Percentiles rank a stretch among this genome's conserved stretches.
Conservation (phyloP, 78 protist species). For the Dictyostelium intermedium region DNA sequence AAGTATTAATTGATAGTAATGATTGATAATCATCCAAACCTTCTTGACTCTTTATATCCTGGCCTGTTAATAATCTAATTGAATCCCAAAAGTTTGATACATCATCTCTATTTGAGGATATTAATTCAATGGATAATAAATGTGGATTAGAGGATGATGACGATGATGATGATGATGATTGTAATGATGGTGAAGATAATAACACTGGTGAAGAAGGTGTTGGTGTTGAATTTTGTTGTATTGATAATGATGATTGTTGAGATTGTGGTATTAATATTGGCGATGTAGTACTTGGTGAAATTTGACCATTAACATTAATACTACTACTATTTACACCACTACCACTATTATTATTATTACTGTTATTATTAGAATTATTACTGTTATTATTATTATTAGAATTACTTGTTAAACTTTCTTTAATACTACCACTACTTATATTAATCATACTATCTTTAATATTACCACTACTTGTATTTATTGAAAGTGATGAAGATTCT, state of each 20-base stretch:
- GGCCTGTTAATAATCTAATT: neutral
- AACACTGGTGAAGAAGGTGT: neutral
- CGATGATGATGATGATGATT: neutral
- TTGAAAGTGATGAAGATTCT: neutral
- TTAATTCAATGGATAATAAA: neutral
- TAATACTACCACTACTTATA: neutral
- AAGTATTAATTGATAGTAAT: neutral
- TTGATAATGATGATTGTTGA: neutral
- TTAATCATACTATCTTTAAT: neutral
- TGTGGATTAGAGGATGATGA: neutral
- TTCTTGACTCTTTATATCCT: slow-evolving; percentile 15
- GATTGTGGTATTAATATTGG: slow-evolving; percentile 7
- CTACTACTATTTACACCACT: neutral
- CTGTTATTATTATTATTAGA: neutral
- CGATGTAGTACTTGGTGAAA: neutral
- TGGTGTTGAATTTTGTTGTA: neutral
- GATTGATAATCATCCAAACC: slow-evolving; percentile 53
- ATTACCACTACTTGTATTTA: neutral
- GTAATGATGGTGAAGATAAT: neutral
- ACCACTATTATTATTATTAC: neutral
- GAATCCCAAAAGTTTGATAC: slow-evolving; percentile 24
- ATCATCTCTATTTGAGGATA: slow-evolving; percentile 18
- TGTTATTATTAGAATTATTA: neutral
- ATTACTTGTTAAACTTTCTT: neutral
- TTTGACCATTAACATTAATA: neutral